Base-by-base conservation (phyloP, 495 filamentous ascomycete genomes). In the Talaromyces ruber region DNA sequence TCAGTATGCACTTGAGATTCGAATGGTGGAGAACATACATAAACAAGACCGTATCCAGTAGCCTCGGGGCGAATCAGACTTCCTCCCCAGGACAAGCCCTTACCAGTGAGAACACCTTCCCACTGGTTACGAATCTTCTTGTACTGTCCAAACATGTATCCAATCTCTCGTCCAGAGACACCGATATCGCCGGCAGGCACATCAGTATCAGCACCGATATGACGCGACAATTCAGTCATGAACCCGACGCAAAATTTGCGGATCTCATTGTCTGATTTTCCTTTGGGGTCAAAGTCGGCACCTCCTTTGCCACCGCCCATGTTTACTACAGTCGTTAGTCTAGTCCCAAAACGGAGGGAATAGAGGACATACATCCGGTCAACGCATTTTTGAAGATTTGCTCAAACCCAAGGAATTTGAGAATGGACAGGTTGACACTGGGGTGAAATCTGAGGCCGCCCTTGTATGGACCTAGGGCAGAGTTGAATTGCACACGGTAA, bases 351-450 rank as follows among this genome's bases (percentile, higher is more conserved):
- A 24, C 26, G 37, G 22, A 30, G 12, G 8, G 21, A 28, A 25
- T 39, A 24, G 30, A 47, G 18, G 60, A 89, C 90, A 83, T 80
- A 93, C 90, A 78, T 66, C 94, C 94, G 64, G 94, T 98, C 68
- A 98, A 81, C 65, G 94, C 94, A 92, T 98, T 98, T 87, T 98
- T 98, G 84, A 98, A 97, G 79, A 91, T 94, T 83, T 98, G 94
- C 87, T 98, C 94, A 74, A 98, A 97, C 60, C 93, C 94, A 68
- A 98, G 82, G 83, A 98, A 98, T 81, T 98, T 98, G 65, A 98
- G 84, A 71, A 98, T 93, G 66, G 90, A 95, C 63, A 98, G 82
- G 81, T 98, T 98, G 78, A 98, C 94, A 6, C 39, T 85, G 59
- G 93, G 94, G 74, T 98, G 94, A 81, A 98, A 93, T 61, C 94